Evolutionary conservation across 768 basidiomycete genomes (phyloP).

Genomic region (Bullera alba): DNA sequence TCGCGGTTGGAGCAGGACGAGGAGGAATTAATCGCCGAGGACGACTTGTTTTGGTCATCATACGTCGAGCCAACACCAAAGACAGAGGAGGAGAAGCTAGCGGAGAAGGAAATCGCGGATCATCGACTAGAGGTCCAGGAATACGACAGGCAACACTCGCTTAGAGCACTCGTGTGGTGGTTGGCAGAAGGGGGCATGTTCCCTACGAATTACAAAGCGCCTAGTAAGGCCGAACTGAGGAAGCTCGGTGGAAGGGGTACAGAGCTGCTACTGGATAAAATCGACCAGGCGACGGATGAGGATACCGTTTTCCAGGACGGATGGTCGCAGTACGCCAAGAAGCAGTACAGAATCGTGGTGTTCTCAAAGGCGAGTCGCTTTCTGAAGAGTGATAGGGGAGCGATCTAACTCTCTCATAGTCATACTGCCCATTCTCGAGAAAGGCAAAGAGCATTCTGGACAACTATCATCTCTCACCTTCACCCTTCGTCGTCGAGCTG

Average conservation of each 20-base stretch:
- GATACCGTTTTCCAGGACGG: conserved; percentile 29
- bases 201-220: conserved; percentile 25
- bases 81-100: conserved; percentile 18
- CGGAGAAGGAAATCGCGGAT: conserved; percentile 15
- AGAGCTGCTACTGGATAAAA: conserved; percentile 28
- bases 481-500: conserved; percentile 43
- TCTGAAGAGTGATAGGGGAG: background rate
- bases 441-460: conserved; percentile 41
- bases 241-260: conserved; percentile 27
- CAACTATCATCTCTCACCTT: conserved; percentile 29
- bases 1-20: conserved; percentile 5
- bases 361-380: conserved; percentile 39
- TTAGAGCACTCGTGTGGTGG: conserved; percentile 38
- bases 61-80: conserved; percentile 23
- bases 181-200: conserved; percentile 39
- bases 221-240: conserved; percentile 15
- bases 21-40: conserved; percentile 38
- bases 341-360: conserved; percentile 34
- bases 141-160: conserved; percentile 21
- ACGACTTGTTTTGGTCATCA: conserved; percentile 31
- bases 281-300: conserved; percentile 9
- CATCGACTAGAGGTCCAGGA: conserved; percentile 22
- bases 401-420: conserved; percentile 18
- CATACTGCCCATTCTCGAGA: conserved; percentile 46
- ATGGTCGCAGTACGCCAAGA: conserved; percentile 38